These are phyloP conservation scores for Aquilaria agallochum DNA, from an alignment of 441 rosid genomes.

Conservation along the genomic window DNA sequence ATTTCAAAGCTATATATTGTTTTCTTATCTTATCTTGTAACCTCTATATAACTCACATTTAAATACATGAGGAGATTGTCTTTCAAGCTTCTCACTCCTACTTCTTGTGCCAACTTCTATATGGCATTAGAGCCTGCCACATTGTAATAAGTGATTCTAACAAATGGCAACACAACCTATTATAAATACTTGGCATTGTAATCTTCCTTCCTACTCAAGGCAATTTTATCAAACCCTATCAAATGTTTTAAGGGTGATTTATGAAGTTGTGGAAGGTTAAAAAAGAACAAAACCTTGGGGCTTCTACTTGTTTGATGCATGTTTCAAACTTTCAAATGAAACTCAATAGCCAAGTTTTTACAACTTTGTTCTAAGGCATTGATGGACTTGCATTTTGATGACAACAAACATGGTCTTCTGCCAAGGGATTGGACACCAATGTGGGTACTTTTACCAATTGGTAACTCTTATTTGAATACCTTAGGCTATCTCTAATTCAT, in stretches of 20 bases:
- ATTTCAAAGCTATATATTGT: no score
- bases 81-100: no score
- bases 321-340: constrained; percentile 51
- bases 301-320: constrained; percentile 41
- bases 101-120: no score
- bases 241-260: constrained; percentile 70
- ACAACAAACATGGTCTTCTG: constrained; percentile 48
- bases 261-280: constrained; percentile 68
- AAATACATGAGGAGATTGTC: no score
- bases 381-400: constrained; percentile 56
- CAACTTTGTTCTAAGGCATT: constrained; percentile 41
- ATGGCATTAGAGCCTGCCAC: no score
- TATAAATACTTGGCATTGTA: no score
- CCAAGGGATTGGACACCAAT: constrained; percentile 35
- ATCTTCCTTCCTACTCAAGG: constrained; percentile 30
- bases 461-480: constrained; percentile 50
- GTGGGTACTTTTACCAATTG: constrained; percentile 42
- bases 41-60: no score
- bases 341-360: constrained; percentile 31
- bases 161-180: no score
- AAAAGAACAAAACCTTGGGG: constrained; percentile 74
- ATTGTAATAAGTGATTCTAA: no score
- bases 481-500: constrained; percentile 70
- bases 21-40: no score
- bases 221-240: constrained; percentile 70